Percentiles rank a stretch among this genome's conserved stretches.
Evolutionary conservation across 2,329 filamentous ascomycete species (phyloP).

Genomic region (Aspergillus sp.): DNA sequence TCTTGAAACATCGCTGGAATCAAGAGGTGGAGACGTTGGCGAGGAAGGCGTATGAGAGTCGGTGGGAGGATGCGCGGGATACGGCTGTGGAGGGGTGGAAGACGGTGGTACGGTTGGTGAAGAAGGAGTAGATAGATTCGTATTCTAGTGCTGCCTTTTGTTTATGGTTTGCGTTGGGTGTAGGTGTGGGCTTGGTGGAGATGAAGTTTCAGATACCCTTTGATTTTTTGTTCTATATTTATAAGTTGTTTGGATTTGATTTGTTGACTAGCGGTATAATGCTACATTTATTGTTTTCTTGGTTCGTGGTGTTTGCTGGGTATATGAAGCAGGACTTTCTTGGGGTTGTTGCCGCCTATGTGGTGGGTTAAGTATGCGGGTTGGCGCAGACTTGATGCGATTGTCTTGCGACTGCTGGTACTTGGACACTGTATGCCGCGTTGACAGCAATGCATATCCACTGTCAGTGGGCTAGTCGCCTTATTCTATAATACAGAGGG

Average conservation of each 20-base stretch:
- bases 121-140: conserved; percentile 31
- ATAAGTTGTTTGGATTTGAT: too few species aligned
- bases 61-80: conserved; percentile 63
- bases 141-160: background rate
- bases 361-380: too few species aligned
- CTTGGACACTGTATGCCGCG: background rate
- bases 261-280: background rate
- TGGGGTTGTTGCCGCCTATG: background rate
- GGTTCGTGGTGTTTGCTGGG: background rate
- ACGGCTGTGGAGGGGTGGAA: conserved; percentile 55
- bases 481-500: background rate
- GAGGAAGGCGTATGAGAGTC: conserved; percentile 64
- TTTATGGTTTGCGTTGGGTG: background rate
- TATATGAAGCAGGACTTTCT: background rate
- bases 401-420: background rate
- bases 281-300: background rate
- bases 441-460: background rate
- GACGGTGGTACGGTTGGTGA: conserved; percentile 36
- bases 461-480: background rate
- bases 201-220: conserved; percentile 21
- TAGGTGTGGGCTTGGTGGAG: background rate
- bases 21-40: conserved; percentile 68
- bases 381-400: background rate
- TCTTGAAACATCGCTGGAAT: conserved; percentile 78
- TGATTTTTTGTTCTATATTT: background rate